Percentiles rank a stretch among this genome's conserved stretches.
Evolutionary conservation across 140 eudicot species (phyloP).

Genomic region (Ambrosia hybrid): DNA sequence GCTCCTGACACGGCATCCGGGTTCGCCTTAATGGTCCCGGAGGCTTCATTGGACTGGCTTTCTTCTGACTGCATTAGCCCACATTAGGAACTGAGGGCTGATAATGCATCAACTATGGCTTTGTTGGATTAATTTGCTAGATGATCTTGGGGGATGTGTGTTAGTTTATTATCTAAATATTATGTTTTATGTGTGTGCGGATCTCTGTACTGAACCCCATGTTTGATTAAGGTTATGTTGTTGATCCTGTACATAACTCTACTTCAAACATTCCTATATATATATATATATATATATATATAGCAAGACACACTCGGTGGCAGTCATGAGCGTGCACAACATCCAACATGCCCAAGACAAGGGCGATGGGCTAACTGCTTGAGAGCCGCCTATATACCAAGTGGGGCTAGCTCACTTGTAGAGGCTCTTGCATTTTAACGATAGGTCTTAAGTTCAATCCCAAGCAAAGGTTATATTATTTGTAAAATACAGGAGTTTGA

Average conservation of each 20-base stretch:
- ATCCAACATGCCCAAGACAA: too few relatives aligned
- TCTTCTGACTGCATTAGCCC: constrained; percentile 33
- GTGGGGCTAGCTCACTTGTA: too few relatives aligned
- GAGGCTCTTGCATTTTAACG: too few relatives aligned
- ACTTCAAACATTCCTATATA: not conserved
- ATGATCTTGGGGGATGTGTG: not conserved
- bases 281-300: too few relatives aligned
- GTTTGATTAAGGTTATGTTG: not conserved
- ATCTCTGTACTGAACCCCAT: not conserved
- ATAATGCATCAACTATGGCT: not conserved
- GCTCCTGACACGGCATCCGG: constrained; percentile 46
- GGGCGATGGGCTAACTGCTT: too few relatives aligned
- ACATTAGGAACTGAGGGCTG: constrained; percentile 33
- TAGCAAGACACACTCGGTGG: too few relatives aligned
- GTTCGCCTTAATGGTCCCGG: constrained; percentile 28
- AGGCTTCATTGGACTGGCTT: constrained; percentile 25
- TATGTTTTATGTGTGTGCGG: not conserved
- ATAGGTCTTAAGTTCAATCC: too few relatives aligned
- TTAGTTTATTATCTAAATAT: constrained; percentile 3
- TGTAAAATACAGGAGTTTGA: too few relatives aligned
- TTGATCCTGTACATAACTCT: not conserved
- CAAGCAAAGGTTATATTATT: too few relatives aligned
- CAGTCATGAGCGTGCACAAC: too few relatives aligned
- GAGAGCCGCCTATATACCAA: too few relatives aligned
- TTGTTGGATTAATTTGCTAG: not conserved